Evolutionary conservation across 768 basidiomycete species (phyloP).

Genomic region (Gloeostereum incarnatum): DNA sequence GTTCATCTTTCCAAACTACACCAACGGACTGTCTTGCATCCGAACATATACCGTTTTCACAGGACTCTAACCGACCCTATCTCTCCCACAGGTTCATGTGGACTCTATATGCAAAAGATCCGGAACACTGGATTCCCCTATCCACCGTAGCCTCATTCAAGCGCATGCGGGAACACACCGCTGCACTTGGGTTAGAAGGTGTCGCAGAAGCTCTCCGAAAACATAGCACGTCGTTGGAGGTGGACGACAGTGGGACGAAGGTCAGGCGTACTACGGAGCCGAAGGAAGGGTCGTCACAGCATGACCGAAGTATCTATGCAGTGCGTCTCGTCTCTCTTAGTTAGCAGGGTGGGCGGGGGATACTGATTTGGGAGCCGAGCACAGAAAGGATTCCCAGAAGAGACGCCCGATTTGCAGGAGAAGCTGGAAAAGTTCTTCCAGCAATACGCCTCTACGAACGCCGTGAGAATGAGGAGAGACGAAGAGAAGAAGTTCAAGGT

Average conservation of each 20-base stretch:
- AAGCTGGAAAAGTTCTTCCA: conserved; percentile 75
- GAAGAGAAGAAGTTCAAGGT: conserved; percentile 87
- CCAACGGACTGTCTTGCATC: no score
- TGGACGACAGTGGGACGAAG: conserved; percentile 64
- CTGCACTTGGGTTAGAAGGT: conserved; percentile 51
- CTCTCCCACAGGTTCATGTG: conserved; percentile 80
- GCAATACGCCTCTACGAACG: conserved; percentile 68
- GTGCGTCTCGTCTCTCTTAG: conserved; percentile 41
- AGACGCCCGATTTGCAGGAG: conserved; percentile 53
- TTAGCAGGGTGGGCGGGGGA: background rate
- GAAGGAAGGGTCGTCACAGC: conserved; percentile 68
- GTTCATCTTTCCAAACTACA: background rate
- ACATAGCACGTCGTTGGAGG: conserved; percentile 52
- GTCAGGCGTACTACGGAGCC: conserved; percentile 71
- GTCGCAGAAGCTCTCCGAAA: conserved; percentile 56
- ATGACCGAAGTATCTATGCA: conserved; percentile 82
- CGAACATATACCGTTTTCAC: no score
- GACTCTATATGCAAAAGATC: conserved; percentile 73
- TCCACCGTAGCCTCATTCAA: conserved; percentile 88
- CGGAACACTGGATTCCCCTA: conserved; percentile 87
- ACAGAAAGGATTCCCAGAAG: conserved; percentile 84
- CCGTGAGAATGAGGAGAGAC: conserved; percentile 84
- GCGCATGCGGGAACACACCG: conserved; percentile 70
- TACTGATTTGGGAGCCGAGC: background rate
- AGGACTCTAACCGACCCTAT: no score